phyloP scores from a whole-genome alignment of 2,329 filamentous ascomycete genomes.

The Aspergillus neoniger region DNA sequence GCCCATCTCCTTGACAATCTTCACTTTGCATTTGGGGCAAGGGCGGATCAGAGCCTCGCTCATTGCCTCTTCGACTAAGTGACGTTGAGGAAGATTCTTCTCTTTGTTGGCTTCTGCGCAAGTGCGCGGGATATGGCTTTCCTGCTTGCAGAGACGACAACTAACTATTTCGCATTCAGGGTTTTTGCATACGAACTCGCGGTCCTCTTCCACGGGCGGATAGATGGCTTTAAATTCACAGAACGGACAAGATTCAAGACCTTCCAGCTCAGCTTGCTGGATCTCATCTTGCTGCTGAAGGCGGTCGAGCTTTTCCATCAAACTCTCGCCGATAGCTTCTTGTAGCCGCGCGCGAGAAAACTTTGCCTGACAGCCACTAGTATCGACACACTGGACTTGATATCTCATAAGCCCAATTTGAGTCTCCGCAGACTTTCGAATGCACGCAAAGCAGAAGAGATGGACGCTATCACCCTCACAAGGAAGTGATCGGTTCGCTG shows the following conservation, averaged over 20 bases:
- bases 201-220: conserved; percentile 65
- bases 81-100: conserved; percentile 61
- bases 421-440: conserved; percentile 64
- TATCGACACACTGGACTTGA: conserved; percentile 70
- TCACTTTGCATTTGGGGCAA: conserved; percentile 67
- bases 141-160: conserved; percentile 67
- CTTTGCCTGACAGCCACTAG: conserved; percentile 62
- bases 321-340: conserved; percentile 60
- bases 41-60: conserved; percentile 73
- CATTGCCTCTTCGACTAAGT: conserved; percentile 80
- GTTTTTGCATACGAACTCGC: conserved; percentile 72
- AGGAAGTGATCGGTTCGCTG: conserved; percentile 67
- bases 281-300: conserved; percentile 72
- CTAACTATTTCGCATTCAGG: conserved; percentile 64
- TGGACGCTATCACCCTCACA: conserved; percentile 64
- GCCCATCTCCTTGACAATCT: conserved; percentile 75
- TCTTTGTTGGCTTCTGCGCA: conserved; percentile 69
- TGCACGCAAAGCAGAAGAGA: conserved; percentile 70
- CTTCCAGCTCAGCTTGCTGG: conserved; percentile 68
- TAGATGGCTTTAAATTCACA: conserved; percentile 79
- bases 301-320: conserved; percentile 64
- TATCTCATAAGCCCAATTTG: conserved; percentile 71
- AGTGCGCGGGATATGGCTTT: conserved; percentile 70
- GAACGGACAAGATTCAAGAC: conserved; percentile 75
- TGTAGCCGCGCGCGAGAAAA: conserved; percentile 61